phyloP scores from a whole-genome alignment of 225 moss, liverwort and hornwort species.

The Rhytidiadelphus loreus region DNA sequence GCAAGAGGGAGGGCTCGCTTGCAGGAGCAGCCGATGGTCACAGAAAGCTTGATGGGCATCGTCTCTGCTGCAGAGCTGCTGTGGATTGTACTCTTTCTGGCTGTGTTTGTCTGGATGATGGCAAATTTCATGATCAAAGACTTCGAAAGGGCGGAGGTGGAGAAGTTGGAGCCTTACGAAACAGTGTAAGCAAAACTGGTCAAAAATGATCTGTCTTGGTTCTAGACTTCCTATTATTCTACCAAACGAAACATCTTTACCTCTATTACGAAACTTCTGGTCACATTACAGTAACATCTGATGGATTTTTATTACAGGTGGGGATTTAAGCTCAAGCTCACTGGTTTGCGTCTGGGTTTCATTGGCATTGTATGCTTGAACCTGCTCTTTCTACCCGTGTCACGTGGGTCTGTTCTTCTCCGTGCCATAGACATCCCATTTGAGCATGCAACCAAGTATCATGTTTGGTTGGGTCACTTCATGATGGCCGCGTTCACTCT shows the following conservation, averaged over 20 bases:
- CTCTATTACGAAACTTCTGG: neutral
- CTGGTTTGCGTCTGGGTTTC: constrained; percentile 55
- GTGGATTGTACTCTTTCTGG: constrained; percentile 38
- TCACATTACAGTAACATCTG: neutral
- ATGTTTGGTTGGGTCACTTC: constrained; percentile 92
- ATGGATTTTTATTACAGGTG: constrained; percentile 22
- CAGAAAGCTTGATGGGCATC: constrained; percentile 43
- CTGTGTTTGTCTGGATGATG: constrained; percentile 22
- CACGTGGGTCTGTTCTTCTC: constrained; percentile 84
- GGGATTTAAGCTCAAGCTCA: constrained; percentile 26
- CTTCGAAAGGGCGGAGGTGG: constrained; percentile 18
- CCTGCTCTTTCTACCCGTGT: constrained; percentile 79
- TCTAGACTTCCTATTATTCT: neutral
- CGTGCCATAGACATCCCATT: constrained; percentile 84
- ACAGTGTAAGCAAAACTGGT: constrained; percentile 24
- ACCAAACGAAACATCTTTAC: neutral
- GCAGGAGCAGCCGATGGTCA: constrained; percentile 36
- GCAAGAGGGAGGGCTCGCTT: constrained; percentile 18
- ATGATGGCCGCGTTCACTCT: constrained; percentile 76
- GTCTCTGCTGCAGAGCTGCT: constrained; percentile 41
- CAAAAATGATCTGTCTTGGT: neutral
- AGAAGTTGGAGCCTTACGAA: constrained; percentile 26
- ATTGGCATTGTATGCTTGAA: constrained; percentile 59
- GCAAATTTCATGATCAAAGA: constrained; percentile 29
- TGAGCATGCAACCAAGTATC: constrained; percentile 91